phyloP scores from a whole-genome alignment of 352 stramenopile genomes.

The Phytophthora quininea region DNA sequence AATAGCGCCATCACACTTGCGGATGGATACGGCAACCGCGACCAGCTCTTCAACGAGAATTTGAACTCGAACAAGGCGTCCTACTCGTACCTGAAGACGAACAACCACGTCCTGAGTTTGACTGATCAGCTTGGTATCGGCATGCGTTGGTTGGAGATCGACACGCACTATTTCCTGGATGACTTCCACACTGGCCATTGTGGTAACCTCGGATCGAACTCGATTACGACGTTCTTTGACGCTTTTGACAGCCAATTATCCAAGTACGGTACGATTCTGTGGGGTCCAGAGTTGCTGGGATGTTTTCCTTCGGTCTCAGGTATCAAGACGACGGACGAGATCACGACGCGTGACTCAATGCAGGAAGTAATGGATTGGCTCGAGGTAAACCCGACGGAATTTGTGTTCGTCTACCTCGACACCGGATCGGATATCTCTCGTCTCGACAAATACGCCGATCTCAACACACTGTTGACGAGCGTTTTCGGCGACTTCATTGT shows the following conservation, averaged over 20 bases:
- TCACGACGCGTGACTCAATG: constrained; percentile 37
- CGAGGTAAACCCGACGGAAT: constrained; percentile 44
- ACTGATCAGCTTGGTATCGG: constrained; percentile 64
- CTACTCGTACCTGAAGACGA: constrained; percentile 68
- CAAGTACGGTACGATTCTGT: constrained; percentile 51
- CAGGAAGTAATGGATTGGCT: constrained; percentile 58
- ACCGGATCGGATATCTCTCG: constrained; percentile 44
- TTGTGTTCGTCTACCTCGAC: constrained; percentile 60
- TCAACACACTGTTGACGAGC: constrained; percentile 47
- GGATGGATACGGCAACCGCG: constrained; percentile 61
- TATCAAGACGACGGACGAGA: constrained; percentile 54
- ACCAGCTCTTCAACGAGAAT: constrained; percentile 63
- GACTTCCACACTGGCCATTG: constrained; percentile 69
- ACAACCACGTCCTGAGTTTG: constrained; percentile 68
- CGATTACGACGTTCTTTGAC: constrained; percentile 43
- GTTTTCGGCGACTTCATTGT: constrained; percentile 56
- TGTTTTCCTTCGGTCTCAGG: constrained; percentile 68
- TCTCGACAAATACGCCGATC: constrained; percentile 28
- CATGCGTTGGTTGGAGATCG: constrained; percentile 65
- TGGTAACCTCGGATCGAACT: constrained; percentile 47
- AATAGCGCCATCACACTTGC: constrained; percentile 66
- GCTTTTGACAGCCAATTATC: constrained; percentile 44
- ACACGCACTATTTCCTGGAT: constrained; percentile 69
- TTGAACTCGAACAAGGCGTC: constrained; percentile 44
- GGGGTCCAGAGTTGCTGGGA: constrained; percentile 53